These are phyloP conservation scores for Groenewaldozyma salmanticensis DNA, from an alignment of 805 yeast species.

Conservation along the genomic window DNA sequence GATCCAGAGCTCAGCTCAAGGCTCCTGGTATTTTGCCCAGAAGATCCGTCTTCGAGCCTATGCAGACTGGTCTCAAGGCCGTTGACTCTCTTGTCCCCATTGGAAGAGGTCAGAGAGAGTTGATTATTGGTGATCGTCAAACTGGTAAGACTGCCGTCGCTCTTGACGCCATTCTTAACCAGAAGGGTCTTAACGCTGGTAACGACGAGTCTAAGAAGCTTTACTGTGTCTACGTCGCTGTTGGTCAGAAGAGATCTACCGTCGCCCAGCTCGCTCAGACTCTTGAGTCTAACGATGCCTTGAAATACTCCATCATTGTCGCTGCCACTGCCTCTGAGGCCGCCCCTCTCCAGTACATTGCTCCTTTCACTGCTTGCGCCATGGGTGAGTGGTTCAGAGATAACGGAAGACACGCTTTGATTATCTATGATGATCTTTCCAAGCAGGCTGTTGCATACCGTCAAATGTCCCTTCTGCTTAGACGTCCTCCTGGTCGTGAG, in stretches of 20 bases:
- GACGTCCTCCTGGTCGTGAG: slow-evolving; percentile 97
- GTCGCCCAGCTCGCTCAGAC: slow-evolving; percentile 99
- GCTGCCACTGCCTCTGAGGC: slow-evolving; percentile 99
- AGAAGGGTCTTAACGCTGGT: slow-evolving; percentile 97
- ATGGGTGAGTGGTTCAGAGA: slow-evolving; percentile 99
- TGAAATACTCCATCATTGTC: slow-evolving; percentile 94
- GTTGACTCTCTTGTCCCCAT: slow-evolving; percentile 98
- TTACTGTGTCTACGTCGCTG: slow-evolving; percentile 99
- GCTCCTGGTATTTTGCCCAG: slow-evolving; percentile 99
- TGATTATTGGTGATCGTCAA: slow-evolving; percentile 99
- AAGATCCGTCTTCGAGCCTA: slow-evolving; percentile 96
- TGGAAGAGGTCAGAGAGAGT: slow-evolving; percentile 99
- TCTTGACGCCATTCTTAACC: slow-evolving; percentile 95
- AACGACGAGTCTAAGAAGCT: slow-evolving; percentile 92
- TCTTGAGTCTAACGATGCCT: slow-evolving; percentile 95
- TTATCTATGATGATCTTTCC: slow-evolving; percentile 95
- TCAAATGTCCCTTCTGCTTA: slow-evolving; percentile 93
- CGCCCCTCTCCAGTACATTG: slow-evolving; percentile 98
- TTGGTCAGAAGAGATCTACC: slow-evolving; percentile 99
- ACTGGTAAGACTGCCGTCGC: slow-evolving; percentile 99
- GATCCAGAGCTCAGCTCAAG: slow-evolving; percentile 95
- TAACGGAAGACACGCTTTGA: slow-evolving; percentile 96
- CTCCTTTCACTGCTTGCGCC: slow-evolving; percentile 99
- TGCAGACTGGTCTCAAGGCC: slow-evolving; percentile 99
- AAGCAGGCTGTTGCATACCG: slow-evolving; percentile 99